A percentile compares a stretch with the other conserved stretches of the same genome.
phyloP scores from a whole-genome alignment of 805 yeast genomes.

The Komagataella pseudopastoris region DNA sequence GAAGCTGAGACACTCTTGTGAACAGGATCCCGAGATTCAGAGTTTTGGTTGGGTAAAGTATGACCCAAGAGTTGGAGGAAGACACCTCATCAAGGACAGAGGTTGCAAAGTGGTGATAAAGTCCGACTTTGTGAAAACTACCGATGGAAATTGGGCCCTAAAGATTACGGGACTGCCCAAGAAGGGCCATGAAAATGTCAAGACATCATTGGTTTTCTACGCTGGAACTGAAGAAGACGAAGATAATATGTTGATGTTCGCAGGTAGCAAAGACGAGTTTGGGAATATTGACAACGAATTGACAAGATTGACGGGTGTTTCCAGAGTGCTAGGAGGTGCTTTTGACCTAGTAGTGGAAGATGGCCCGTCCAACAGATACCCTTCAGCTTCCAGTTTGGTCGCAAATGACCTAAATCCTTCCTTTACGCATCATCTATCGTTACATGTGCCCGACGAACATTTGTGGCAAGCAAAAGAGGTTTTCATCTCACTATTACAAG shows the following conservation, averaged over 20 bases:
- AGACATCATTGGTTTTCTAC: constrained; percentile 64
- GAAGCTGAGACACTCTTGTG: constrained; percentile 60
- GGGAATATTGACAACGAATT: constrained; percentile 20
- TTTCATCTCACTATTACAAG: constrained; percentile 55
- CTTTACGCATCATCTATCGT: constrained; percentile 49
- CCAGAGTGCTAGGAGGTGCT: constrained; percentile 49
- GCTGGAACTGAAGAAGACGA: constrained; percentile 52
- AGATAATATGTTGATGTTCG: constrained; percentile 28
- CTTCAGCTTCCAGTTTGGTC: constrained; percentile 13
- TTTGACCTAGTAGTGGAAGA: constrained; percentile 51
- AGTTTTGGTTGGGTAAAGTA: constrained; percentile 79
- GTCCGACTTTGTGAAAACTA: constrained; percentile 64
- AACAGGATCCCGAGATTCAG: constrained; percentile 53
- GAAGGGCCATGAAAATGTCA: constrained; percentile 28
- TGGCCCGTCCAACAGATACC: constrained; percentile 35
- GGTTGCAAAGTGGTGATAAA: constrained; percentile 49
- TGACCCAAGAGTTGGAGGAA: constrained; percentile 84
- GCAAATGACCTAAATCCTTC: constrained; percentile 40
- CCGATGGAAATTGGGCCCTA: constrained; percentile 67
- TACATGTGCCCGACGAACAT: constrained; percentile 57
- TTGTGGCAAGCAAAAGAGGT: constrained; percentile 74
- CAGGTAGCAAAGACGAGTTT: constrained; percentile 20
- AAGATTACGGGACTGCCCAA: constrained; percentile 56
- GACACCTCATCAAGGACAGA: constrained; percentile 57
- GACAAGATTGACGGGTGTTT: constrained; percentile 28